phyloP scores from a whole-genome alignment of 148 eudicot genomes.

The Salicornia ramosissima region DNA sequence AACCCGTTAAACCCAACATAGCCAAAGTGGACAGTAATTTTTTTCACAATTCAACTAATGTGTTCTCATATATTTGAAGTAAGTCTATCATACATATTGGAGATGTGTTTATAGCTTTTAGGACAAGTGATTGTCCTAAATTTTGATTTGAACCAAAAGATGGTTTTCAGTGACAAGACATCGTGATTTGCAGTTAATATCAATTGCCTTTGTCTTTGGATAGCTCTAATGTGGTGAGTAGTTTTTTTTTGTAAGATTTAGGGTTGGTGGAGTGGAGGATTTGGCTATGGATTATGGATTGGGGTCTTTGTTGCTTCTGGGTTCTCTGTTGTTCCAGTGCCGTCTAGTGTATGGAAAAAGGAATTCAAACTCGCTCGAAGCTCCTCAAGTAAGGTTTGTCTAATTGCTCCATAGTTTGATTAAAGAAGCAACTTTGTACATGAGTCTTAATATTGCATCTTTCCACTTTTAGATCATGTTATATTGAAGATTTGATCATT shows the following conservation, averaged over 20 bases:
- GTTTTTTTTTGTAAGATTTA: constrained; percentile 37
- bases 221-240: constrained; percentile 9
- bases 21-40: not conserved
- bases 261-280: constrained; percentile 99
- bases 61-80: not conserved
- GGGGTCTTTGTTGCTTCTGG: constrained; percentile 88
- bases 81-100: not conserved
- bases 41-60: not conserved
- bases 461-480: not conserved
- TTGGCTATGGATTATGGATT: constrained; percentile 87
- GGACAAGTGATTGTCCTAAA: not conserved
- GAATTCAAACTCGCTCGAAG: constrained; percentile 63
- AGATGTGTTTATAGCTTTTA: not conserved
- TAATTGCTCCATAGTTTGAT: not conserved
- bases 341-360: constrained; percentile 71
- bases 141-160: not conserved
- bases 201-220: not conserved
- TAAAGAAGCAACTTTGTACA: not conserved
- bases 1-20: too few species aligned
- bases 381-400: constrained; percentile 61
- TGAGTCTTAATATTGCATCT: not conserved
- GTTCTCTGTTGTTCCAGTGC: constrained; percentile 82
- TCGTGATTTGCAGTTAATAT: not conserved
- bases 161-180: too few species aligned
- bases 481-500: constrained; percentile 3